Percentiles rank a stretch among this genome's conserved stretches.
Evolutionary conservation across 345 rosid species (phyloP).

Genomic region (Citrus medica): DNA sequence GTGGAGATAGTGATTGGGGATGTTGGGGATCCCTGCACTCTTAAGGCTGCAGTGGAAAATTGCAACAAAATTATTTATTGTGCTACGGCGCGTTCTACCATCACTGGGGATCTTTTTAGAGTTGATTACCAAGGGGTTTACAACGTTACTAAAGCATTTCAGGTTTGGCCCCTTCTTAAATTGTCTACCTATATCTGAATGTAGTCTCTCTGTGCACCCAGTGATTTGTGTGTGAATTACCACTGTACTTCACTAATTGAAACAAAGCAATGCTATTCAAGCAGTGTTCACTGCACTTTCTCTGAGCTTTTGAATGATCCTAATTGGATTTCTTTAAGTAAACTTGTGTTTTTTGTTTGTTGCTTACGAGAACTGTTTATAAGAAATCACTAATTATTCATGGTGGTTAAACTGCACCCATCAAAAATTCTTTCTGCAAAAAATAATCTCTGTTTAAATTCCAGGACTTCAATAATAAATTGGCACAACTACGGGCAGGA

Average conservation of each 20-base stretch:
- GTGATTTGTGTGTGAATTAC: not conserved
- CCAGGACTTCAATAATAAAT: constrained; percentile 79
- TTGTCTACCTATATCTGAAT: not conserved
- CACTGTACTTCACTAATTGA: not conserved
- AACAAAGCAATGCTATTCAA: not conserved
- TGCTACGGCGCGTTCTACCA: constrained; percentile 90
- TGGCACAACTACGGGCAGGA: constrained; percentile 86
- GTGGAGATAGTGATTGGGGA: constrained; percentile 82
- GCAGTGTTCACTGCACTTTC: not conserved
- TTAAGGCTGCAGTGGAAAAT: constrained; percentile 68
- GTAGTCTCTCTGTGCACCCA: not conserved
- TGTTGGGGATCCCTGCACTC: constrained; percentile 78
- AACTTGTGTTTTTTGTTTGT: not conserved
- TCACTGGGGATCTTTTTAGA: constrained; percentile 80
- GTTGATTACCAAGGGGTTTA: constrained; percentile 93
- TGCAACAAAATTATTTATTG: constrained; percentile 91
- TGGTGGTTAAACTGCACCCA: not conserved
- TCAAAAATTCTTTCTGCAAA: not conserved
- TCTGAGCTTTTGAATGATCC: not conserved
- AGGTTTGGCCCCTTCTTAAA: constrained; percentile 33
- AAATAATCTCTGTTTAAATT: constrained; percentile 2
- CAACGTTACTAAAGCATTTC: constrained; percentile 85
- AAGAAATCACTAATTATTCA: not conserved
- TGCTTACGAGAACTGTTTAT: not conserved
- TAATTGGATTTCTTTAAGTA: not conserved